These are phyloP conservation scores for Cryptosporidium ryanae DNA, from an alignment of 169 alveolate genomes.

Conservation along the genomic window DNA sequence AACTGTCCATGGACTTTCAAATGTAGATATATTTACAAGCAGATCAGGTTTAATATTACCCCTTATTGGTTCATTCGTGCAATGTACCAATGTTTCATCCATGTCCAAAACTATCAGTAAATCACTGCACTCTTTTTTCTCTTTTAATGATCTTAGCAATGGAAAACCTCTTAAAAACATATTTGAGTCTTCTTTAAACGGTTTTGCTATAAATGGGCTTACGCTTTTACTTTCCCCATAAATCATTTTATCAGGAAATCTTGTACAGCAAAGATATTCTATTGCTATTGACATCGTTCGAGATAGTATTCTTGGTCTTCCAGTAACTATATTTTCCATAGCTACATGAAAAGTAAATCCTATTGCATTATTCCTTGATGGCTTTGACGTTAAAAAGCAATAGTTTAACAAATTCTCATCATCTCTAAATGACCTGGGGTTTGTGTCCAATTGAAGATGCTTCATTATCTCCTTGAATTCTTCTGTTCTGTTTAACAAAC, in stretches of 20 bases:
- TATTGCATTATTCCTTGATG: conserved; percentile 8
- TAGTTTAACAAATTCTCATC: conserved; percentile 53
- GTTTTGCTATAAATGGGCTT: conserved; percentile 9
- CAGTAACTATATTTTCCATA: conserved; percentile 53
- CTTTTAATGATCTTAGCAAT: not conserved
- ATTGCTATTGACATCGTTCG: conserved; percentile 48
- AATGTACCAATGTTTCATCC: conserved; percentile 87
- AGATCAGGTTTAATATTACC: conserved; percentile 77
- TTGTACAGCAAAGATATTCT: conserved; percentile 53
- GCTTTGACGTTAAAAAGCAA: conserved; percentile 41
- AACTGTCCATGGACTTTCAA: conserved; percentile 77
- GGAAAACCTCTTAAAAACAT: not conserved
- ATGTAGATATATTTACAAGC: conserved; percentile 77
- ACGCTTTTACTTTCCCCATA: conserved; percentile 16
- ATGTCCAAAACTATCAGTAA: conserved; percentile 81
- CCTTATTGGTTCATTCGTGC: conserved; percentile 80
- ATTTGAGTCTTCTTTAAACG: not conserved
- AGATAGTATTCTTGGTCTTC: conserved; percentile 49
- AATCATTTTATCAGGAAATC: conserved; percentile 27
- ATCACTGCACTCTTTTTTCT: not conserved
- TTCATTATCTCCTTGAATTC: conserved; percentile 41
- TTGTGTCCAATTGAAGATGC: conserved; percentile 22
- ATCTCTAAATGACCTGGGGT: conserved; percentile 34
- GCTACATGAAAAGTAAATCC: conserved; percentile 69
- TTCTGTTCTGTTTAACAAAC: conserved; percentile 10